phyloP scores from a whole-genome alignment of 1,139 yeast species.

The Tardiomyces digboiensis region DNA sequence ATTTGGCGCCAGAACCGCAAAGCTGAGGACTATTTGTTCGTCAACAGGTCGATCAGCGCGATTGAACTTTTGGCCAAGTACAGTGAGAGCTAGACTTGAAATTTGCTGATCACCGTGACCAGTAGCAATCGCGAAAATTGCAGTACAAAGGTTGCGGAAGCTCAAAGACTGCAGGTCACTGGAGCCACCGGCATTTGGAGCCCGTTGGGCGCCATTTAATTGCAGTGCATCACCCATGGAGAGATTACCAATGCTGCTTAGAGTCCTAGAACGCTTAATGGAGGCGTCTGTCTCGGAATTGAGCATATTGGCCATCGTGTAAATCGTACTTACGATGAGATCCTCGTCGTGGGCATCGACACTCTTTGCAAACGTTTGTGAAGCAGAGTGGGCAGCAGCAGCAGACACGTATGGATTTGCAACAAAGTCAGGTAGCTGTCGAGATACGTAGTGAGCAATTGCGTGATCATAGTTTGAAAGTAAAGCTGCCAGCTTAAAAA shows the following conservation, averaged over 20 bases:
- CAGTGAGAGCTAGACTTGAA: slow-evolving; percentile 72
- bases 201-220: neutral
- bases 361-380: neutral
- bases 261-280: neutral
- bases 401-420: neutral
- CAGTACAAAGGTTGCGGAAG: slow-evolving; percentile 46
- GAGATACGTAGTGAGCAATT: slow-evolving; percentile 11
- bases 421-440: neutral
- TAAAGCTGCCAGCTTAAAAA: slow-evolving; percentile 46
- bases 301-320: slow-evolving; percentile 70
- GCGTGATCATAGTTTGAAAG: slow-evolving; percentile 34
- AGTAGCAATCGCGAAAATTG: slow-evolving; percentile 63
- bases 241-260: slow-evolving; percentile 2
- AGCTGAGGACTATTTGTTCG: slow-evolving; percentile 39
- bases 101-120: slow-evolving; percentile 66
- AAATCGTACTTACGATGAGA: slow-evolving; percentile 63
- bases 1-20: slow-evolving; percentile 47
- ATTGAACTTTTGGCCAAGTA: slow-evolving; percentile 71
- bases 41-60: slow-evolving; percentile 33
- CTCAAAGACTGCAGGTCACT: neutral
- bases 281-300: slow-evolving; percentile 38
- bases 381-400: neutral
- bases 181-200: neutral
- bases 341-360: neutral
- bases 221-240: neutral